Percentiles rank a stretch among this genome's conserved stretches.
Evolutionary conservation across 768 basidiomycete genomes (phyloP).

Genomic region (Xerocomellus chrysenteron): DNA sequence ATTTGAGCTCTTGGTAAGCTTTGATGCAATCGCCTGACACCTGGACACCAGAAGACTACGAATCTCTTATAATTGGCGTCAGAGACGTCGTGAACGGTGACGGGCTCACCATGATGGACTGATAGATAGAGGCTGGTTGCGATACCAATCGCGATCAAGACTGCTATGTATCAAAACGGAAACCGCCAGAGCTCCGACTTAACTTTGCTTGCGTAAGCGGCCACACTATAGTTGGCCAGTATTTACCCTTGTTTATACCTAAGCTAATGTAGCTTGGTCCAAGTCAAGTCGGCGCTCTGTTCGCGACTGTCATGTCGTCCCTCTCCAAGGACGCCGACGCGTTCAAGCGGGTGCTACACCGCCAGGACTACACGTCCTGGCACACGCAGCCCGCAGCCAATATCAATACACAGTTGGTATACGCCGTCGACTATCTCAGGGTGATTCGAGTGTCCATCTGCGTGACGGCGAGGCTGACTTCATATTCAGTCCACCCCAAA

Average conservation of each 20-base stretch:
- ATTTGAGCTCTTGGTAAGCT: slow-evolving; percentile 19
- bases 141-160: slow-evolving; percentile 27
- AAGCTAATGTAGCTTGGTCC: no score
- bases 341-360: slow-evolving; percentile 63
- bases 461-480: slow-evolving; percentile 11
- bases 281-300: background rate
- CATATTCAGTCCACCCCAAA: slow-evolving; percentile 55
- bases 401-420: slow-evolving; percentile 84
- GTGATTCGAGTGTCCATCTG: slow-evolving; percentile 35
- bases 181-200: slow-evolving; percentile 24
- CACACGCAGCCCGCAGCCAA: slow-evolving; percentile 87
- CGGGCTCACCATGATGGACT: slow-evolving; percentile 31
- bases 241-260: no score
- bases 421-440: slow-evolving; percentile 80
- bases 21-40: slow-evolving; percentile 52
- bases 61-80: background rate
- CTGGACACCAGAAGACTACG: slow-evolving; percentile 39
- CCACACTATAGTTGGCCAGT: no score
- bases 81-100: background rate
- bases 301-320: slow-evolving; percentile 51
- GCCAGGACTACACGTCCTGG: slow-evolving; percentile 75
- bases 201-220: slow-evolving; percentile 28
- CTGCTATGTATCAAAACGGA: slow-evolving; percentile 2
- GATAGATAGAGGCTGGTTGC: slow-evolving; percentile 21
- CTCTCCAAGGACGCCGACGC: slow-evolving; percentile 69